Evolutionary conservation across 768 basidiomycete species (phyloP), one percentile per base, ranked within the genome.

Genomic region (Leccinum boreale): DNA sequence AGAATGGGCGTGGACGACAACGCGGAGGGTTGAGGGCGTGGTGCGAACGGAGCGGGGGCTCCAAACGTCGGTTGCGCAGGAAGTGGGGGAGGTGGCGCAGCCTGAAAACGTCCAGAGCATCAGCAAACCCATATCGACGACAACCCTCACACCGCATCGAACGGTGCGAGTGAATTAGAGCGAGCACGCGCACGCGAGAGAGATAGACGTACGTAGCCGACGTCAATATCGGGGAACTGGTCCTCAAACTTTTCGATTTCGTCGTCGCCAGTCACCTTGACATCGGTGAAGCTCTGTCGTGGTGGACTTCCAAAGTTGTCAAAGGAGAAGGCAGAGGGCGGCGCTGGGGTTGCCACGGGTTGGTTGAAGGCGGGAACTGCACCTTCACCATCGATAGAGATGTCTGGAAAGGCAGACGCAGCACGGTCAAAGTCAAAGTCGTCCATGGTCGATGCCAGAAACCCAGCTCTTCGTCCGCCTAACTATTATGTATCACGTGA

Each of bases 231-330:
- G 0, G 92, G 92, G 70, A 94, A 95, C 57, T 91, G 84, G 70
- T 75, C 87, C 74, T 93, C 86, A 62, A 95, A 95, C 71, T 87
- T 85, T 57, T 91, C 88, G 58, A 95, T 81, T 62, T 91, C 89
- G 61, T 92, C 90, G 66, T 91, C 85, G 0, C 90, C 91, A 0
- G 92, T 94, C 42, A 92, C 86, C 67, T 83, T 91, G 54, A 94
- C 87, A 10, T 80, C 77, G n/a, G 79, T 77, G 42, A 74, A 71
- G 46, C 65, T 67, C 53, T 74, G 67, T 29, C 69, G 65, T 1
- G 78, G 78, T 9, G 78, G 76, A 48, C 71, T 76, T 15, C 81
- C 85, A 67, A 92, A 90, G 67, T 81, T 79, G 65, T 85, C 84
- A 58, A 90, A 85, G 7, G 83, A 83, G 73, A 90, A 90, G 12